Conservation (phyloP, 2,329 filamentous ascomycete genomes). For the Raffaelea albimanens region DNA sequence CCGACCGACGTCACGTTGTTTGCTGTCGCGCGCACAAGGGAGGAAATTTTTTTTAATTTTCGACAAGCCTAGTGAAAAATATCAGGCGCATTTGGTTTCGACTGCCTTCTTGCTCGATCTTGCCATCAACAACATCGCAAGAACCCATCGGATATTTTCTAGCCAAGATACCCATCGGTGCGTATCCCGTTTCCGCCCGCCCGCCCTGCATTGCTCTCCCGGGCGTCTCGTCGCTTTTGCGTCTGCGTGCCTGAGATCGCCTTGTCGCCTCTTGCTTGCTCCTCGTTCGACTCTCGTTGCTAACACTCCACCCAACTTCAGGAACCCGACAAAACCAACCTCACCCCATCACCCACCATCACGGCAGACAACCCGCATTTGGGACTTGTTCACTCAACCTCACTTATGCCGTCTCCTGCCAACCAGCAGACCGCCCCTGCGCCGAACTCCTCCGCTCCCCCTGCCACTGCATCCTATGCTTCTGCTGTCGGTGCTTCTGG, state of each 20-base stretch:
- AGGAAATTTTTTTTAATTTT: neutral
- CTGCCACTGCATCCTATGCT: conserved; percentile 54
- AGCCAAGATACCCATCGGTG: no score
- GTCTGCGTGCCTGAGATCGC: no score
- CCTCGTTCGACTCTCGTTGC: no score
- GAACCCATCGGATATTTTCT: no score
- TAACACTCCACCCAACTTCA: no score
- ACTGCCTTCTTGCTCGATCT: neutral
- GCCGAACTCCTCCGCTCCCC: conserved; percentile 45
- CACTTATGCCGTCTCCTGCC: conserved; percentile 53
- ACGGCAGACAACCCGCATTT: neutral
- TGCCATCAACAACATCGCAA: neutral
- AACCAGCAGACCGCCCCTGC: conserved; percentile 46
- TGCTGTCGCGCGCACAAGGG: no score
- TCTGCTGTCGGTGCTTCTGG: conserved; percentile 55
- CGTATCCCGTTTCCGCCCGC: no score
- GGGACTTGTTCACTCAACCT: conserved; percentile 5
- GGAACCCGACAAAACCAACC: neutral
- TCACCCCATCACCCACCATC: no score
- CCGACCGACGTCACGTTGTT: no score
- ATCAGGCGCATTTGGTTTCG: conserved; percentile 5
- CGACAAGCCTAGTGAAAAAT: neutral
- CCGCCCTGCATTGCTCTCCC: no score
- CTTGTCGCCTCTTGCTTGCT: no score
- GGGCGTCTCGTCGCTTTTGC: no score